phyloP scores from a whole-genome alignment of 75 land plant genomes.

The Cupressus sempervirens region DNA sequence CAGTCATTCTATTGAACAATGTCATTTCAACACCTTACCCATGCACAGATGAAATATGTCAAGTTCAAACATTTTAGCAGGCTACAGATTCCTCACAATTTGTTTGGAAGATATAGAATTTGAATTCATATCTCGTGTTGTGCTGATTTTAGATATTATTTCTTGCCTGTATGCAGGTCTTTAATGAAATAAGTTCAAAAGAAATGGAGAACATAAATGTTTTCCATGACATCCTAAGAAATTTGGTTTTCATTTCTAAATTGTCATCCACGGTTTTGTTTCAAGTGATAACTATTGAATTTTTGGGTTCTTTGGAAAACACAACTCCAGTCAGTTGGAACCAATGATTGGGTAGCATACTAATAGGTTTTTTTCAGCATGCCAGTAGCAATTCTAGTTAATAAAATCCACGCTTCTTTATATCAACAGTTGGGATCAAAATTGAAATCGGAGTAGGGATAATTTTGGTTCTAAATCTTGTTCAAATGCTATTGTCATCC shows the following conservation, averaged over 20 bases:
- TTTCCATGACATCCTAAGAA: constrained; percentile 67
- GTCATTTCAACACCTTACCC: no score
- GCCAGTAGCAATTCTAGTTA: constrained; percentile 65
- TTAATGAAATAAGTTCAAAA: constrained; percentile 89
- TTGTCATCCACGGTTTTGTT: constrained; percentile 63
- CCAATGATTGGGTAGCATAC: constrained; percentile 55
- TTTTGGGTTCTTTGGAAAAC: constrained; percentile 79
- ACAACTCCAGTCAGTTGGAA: constrained; percentile 65
- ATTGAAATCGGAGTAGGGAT: background rate
- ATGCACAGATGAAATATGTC: background rate
- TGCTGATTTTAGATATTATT: background rate
- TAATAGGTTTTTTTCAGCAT: constrained; percentile 67
- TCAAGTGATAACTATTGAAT: constrained; percentile 78
- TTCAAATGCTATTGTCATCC: background rate
- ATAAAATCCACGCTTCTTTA: constrained; percentile 60
- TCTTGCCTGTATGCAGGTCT: constrained; percentile 52
- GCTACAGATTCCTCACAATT: background rate
- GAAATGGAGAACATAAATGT: constrained; percentile 93
- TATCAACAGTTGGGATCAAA: background rate
- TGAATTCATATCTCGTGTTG: background rate
- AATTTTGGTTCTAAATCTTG: background rate
- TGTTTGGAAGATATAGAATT: background rate
- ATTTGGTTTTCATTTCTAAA: constrained; percentile 65
- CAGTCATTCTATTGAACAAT: no score
- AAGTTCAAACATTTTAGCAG: background rate